phyloP scores from a whole-genome alignment of 495 filamentous ascomycete species.

The Pseudoneurospora amorphoporcata region DNA sequence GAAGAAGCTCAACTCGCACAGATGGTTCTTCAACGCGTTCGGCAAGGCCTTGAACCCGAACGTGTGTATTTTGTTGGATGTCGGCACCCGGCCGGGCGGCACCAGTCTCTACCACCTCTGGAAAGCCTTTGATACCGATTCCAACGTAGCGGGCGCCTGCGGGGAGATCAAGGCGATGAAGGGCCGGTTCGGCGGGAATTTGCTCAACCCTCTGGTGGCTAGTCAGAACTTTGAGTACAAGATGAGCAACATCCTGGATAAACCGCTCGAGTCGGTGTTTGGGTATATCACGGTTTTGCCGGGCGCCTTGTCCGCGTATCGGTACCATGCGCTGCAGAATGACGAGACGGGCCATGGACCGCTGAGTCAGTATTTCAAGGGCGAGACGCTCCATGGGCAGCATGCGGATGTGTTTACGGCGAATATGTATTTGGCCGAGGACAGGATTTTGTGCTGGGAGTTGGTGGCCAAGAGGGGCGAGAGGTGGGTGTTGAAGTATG shows the following conservation, averaged over 20 bases:
- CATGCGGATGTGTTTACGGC: conserved; percentile 98
- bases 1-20: conserved; percentile 96
- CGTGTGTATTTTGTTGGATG: conserved; percentile 92
- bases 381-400: conserved; percentile 91
- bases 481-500: conserved; percentile 95
- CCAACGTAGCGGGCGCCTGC: conserved; percentile 89
- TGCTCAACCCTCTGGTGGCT: conserved; percentile 90
- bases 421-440: conserved; percentile 98
- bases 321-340: conserved; percentile 95
- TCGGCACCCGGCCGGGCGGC: conserved; percentile 79
- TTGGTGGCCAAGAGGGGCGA: conserved; percentile 90
- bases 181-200: conserved; percentile 67
- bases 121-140: conserved; percentile 98
- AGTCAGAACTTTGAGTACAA: conserved; percentile 99
- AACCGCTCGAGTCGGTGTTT: conserved; percentile 93
- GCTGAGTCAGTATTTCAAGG: conserved; percentile 98
- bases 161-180: conserved; percentile 97
- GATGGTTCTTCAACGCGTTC: conserved; percentile 99
- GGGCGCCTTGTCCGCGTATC: conserved; percentile 88
- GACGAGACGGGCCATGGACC: conserved; percentile 90
- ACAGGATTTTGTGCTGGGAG: conserved; percentile 99
- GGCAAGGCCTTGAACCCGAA: conserved; percentile 88
- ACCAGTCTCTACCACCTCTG: conserved; percentile 94
- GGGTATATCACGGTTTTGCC: conserved; percentile 97
- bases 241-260: conserved; percentile 98